phyloP scores from a whole-genome alignment of 1,139 yeast species.

The Candida sp. region DNA sequence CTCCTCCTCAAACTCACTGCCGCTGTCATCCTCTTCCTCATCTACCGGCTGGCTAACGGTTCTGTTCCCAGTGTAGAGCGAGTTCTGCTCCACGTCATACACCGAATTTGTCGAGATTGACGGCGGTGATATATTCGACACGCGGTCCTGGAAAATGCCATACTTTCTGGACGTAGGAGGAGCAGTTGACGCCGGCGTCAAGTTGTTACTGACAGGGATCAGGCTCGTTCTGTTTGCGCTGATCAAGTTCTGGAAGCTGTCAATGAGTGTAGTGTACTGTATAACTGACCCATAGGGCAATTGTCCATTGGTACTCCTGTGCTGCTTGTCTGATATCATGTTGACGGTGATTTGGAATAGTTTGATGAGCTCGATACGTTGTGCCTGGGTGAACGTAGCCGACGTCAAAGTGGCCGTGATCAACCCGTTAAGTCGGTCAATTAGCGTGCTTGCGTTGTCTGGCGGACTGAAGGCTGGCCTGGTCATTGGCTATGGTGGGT shows the following conservation, averaged over 20 bases:
- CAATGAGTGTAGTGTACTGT: neutral
- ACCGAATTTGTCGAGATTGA: constrained; percentile 9
- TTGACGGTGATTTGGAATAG: constrained; percentile 6
- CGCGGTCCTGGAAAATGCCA: constrained; percentile 10
- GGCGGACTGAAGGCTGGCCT: neutral
- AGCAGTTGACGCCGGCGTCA: neutral
- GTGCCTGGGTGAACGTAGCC: neutral
- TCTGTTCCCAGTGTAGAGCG: no score
- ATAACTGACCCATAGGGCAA: neutral
- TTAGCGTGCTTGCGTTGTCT: neutral
- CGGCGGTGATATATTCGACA: constrained; percentile 9
- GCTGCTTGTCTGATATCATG: constrained; percentile 1
- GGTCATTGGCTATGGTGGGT: neutral
- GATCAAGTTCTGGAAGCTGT: constrained; percentile 4
- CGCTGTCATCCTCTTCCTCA: constrained; percentile 13
- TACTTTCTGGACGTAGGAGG: neutral
- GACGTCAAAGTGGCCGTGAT: neutral
- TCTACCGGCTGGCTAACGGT: neutral
- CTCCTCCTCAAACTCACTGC: constrained; percentile 23
- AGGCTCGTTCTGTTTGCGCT: neutral
- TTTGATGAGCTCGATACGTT: constrained; percentile 6
- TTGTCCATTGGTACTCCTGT: neutral
- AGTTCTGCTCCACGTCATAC: neutral
- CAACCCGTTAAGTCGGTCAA: neutral
- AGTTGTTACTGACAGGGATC: neutral